Percentiles rank a stretch among this genome's conserved stretches.
phyloP scores from a whole-genome alignment of 2,329 filamentous ascomycete genomes.

The Dothistroma pini region DNA sequence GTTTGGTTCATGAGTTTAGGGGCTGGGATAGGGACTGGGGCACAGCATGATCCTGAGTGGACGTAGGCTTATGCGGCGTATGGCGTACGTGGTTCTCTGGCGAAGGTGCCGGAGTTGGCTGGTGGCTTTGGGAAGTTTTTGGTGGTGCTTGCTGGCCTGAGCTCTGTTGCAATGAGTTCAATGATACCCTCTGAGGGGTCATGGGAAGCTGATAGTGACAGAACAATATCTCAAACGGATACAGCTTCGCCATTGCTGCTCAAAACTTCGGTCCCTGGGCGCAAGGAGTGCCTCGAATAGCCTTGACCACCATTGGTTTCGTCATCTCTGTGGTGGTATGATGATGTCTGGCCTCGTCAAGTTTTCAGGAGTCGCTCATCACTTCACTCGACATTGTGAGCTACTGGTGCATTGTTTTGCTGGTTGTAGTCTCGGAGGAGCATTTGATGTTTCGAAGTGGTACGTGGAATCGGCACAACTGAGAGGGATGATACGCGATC shows the following conservation, averaged over 20 bases:
- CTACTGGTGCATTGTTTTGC: conserved; percentile 15
- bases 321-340: conserved; percentile 12
- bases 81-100: conserved; percentile 13
- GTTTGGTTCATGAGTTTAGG: conserved; percentile 16
- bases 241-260: conserved; percentile 16
- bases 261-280: conserved; percentile 17
- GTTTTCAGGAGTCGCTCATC: conserved; percentile 11
- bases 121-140: conserved; percentile 18
- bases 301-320: conserved; percentile 14
- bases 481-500: conserved; percentile 8
- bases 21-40: conserved; percentile 10
- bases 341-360: conserved; percentile 16
- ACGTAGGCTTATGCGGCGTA: conserved; percentile 10
- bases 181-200: no score
- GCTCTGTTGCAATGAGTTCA: conserved; percentile 1
- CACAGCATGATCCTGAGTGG: conserved; percentile 10
- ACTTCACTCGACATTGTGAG: conserved; percentile 13
- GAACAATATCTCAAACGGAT: conserved; percentile 19
- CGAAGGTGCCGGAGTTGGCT: conserved; percentile 9
- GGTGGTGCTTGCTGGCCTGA: conserved; percentile 13
- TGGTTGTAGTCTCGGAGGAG: conserved; percentile 15
- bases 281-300: conserved; percentile 12
- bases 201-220: neutral
- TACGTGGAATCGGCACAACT: conserved; percentile 11
- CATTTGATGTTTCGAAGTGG: conserved; percentile 14